phyloP scores from a whole-genome alignment of 2,329 filamentous ascomycete genomes.

The Pyrenochaeta sp. region DNA sequence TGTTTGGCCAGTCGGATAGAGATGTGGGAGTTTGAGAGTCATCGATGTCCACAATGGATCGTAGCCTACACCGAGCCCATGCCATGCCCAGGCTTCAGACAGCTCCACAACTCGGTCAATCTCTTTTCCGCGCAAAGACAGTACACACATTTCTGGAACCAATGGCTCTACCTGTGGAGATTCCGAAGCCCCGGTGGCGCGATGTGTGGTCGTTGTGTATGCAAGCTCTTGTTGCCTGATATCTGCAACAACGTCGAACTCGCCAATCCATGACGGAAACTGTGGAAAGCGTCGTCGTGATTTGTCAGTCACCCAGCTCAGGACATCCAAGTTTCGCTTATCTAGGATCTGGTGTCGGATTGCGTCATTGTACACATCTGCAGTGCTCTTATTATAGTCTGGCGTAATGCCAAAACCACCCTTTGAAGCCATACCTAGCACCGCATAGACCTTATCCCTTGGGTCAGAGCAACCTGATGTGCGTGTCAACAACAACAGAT shows the following conservation, averaged over 20 bases:
- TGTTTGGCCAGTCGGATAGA: constrained; percentile 1
- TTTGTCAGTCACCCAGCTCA: constrained; percentile 2
- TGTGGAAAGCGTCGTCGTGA: neutral
- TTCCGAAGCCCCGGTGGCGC: neutral
- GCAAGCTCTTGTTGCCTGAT: constrained; percentile 4
- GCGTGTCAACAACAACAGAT: neutral
- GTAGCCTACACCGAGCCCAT: neutral
- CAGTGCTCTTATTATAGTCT: constrained; percentile 2
- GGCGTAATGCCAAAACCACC: neutral
- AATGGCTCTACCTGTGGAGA: neutral
- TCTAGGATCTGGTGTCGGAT: neutral
- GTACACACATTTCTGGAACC: neutral
- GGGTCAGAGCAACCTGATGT: constrained; percentile 1
- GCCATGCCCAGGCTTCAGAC: constrained; percentile 1
- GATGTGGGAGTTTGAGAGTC: neutral
- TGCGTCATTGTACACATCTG: neutral
- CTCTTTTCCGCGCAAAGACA: neutral
- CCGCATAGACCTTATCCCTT: constrained; percentile 1
- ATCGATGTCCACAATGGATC: constrained; percentile 1
- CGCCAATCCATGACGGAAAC: constrained; percentile 3
- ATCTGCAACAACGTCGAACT: neutral
- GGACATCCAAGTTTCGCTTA: neutral
- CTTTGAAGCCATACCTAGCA: neutral
- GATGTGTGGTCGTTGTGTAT: neutral
- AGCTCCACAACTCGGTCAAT: neutral